These are phyloP conservation scores for Pseudogymnoascus destructans DNA, from an alignment of 2,329 filamentous ascomycete genomes.

Conservation along the genomic window DNA sequence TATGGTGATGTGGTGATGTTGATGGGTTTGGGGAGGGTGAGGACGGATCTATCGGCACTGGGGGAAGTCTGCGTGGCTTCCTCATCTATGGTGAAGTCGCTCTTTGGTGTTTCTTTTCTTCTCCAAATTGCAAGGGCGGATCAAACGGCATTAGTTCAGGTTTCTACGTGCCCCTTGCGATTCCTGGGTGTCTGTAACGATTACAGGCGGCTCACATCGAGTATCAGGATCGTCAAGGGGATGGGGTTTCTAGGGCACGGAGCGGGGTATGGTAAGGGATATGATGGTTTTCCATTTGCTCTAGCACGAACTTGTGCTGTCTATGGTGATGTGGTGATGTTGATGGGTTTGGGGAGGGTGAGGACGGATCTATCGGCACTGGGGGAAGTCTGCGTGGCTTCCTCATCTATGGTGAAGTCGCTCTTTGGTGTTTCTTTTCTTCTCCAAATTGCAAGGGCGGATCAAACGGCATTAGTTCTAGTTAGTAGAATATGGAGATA, in stretches of 20 bases:
- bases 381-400: background rate
- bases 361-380: background rate
- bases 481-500: too few relatives aligned
- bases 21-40: background rate
- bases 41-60: background rate
- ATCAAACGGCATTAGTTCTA: background rate
- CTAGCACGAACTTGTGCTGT: background rate
- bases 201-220: background rate
- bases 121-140: background rate
- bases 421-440: too few relatives aligned
- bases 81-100: too few relatives aligned
- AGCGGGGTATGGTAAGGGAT: background rate
- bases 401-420: too few relatives aligned
- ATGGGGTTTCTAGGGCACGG: background rate
- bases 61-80: background rate
- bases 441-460: background rate
- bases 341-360: background rate
- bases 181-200: background rate
- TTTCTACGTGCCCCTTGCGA: background rate
- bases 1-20: background rate
- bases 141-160: background rate
- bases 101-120: too few relatives aligned
- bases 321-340: background rate
- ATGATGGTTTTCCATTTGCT: background rate
- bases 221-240: too few relatives aligned